Conservation (phyloP, 345 rosid species). For the Camelina hispida region DNA sequence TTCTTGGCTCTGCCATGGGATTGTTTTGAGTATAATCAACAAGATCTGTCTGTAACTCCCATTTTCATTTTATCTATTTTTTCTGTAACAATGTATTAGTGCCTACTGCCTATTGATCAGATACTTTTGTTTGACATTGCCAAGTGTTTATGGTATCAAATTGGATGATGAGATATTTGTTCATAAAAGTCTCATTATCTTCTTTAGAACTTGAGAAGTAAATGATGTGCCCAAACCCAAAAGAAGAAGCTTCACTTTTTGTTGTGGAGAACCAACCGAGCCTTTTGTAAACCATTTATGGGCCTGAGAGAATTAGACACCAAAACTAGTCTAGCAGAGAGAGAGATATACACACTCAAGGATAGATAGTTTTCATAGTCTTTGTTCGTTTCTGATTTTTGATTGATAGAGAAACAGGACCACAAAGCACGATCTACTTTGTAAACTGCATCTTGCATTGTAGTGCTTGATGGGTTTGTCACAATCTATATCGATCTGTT, state of each 20-base stretch:
- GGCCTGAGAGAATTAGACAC: conserved; percentile 33
- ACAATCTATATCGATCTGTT: conserved; percentile 15
- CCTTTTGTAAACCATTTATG: conserved; percentile 25
- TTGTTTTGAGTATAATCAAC: neutral
- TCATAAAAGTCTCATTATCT: conserved; percentile 14
- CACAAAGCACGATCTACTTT: conserved; percentile 3
- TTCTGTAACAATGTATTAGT: conserved; percentile 2
- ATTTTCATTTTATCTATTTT: neutral
- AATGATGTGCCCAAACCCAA: conserved; percentile 31
- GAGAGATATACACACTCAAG: neutral
- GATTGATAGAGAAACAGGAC: conserved; percentile 39
- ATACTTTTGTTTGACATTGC: conserved; percentile 17
- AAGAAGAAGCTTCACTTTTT: conserved; percentile 22
- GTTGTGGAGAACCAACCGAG: conserved; percentile 12
- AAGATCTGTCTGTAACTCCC: conserved; percentile 7
- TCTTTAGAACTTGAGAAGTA: conserved; percentile 3
- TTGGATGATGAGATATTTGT: conserved; percentile 3
- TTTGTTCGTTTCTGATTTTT: conserved; percentile 36
- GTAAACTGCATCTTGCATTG: conserved; percentile 1
- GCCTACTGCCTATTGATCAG: neutral
- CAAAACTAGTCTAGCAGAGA: conserved; percentile 6
- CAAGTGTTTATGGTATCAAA: conserved; percentile 23
- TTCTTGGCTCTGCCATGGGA: conserved; percentile 17
- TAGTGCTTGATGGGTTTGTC: conserved; percentile 40
- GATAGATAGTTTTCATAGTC: neutral